Percentiles rank a stretch among this genome's conserved stretches.
These are phyloP conservation scores for Hygrocybe punicea DNA, from an alignment of 768 basidiomycete genomes.

Conservation along the genomic window DNA sequence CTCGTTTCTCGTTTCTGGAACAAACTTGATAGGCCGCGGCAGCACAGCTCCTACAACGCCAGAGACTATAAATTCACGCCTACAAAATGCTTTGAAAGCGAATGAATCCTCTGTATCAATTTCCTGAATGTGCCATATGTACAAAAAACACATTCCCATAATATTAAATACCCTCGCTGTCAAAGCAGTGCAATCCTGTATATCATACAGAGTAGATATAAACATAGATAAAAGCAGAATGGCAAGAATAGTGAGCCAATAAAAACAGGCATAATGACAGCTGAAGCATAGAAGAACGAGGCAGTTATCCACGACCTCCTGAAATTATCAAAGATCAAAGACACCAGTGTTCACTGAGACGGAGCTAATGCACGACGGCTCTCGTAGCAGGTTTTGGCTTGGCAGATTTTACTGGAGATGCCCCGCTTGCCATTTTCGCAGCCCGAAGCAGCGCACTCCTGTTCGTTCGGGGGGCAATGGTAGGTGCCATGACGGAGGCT, in stretches of 20 bases:
- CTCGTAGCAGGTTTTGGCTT: not conserved
- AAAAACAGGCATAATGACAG: not conserved
- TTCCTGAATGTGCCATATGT: not conserved
- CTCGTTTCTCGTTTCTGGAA: not conserved
- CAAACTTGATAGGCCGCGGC: not conserved
- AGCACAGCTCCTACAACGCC: not conserved
- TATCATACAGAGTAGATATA: not conserved
- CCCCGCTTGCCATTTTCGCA: conserved; percentile 61
- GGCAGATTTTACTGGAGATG: conserved; percentile 41
- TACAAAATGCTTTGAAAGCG: not conserved
- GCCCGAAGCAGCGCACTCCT: conserved; percentile 68
- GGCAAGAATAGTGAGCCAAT: not conserved
- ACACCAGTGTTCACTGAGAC: not conserved
- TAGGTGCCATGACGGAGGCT: conserved; percentile 38
- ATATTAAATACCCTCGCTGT: not conserved
- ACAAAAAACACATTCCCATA: not conserved
- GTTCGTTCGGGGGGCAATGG: conserved; percentile 67
- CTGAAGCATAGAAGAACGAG: not conserved
- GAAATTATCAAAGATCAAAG: not conserved
- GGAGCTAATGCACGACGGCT: not conserved
- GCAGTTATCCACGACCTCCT: not conserved
- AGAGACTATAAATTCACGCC: not conserved
- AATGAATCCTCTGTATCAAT: not conserved
- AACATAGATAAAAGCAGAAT: not conserved
- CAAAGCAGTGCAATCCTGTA: not conserved